A percentile compares a stretch with the other conserved stretches of the same genome.
Evolutionary conservation across 2,329 filamentous ascomycete genomes (phyloP).

Genomic region (Aspergillus tanneri): DNA sequence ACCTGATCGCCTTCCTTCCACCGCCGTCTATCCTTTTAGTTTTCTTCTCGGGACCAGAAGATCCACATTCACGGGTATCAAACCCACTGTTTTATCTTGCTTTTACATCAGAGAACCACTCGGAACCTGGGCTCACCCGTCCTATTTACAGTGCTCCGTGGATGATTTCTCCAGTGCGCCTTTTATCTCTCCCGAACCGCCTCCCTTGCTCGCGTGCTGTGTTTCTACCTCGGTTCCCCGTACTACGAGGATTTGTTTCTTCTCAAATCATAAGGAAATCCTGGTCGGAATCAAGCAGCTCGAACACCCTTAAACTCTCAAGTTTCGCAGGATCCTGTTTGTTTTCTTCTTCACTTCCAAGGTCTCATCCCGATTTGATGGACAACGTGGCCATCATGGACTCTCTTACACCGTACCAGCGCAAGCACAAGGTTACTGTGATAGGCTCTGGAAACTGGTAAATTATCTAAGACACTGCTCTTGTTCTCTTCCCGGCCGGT

Average conservation of each 20-base stretch:
- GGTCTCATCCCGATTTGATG: conserved; percentile 4
- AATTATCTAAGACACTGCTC: not conserved
- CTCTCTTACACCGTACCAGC: conserved; percentile 31
- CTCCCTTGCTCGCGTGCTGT: conserved; percentile 23
- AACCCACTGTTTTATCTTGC: conserved; percentile 18
- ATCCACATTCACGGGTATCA: conserved; percentile 23
- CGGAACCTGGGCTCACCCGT: not conserved
- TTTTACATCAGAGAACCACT: conserved; percentile 20
- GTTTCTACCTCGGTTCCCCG: conserved; percentile 31
- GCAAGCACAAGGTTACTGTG: conserved; percentile 60
- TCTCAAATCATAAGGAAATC: conserved; percentile 13
- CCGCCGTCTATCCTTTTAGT: not conserved
- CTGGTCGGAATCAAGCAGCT: conserved; percentile 18
- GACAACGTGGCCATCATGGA: conserved; percentile 29
- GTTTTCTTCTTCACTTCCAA: conserved; percentile 16
- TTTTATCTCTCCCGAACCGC: conserved; percentile 24
- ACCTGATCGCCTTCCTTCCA: not conserved
- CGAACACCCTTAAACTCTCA: conserved; percentile 20
- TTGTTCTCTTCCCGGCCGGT: conserved; percentile 69
- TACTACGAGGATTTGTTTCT: conserved; percentile 23
- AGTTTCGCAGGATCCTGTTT: conserved; percentile 8
- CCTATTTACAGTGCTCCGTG: conserved; percentile 10
- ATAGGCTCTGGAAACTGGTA: conserved; percentile 97
- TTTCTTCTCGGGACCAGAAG: conserved; percentile 11
- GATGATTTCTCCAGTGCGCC: conserved; percentile 21